Base-by-base conservation (phyloP, 495 filamentous ascomycete species). In the Neurospora africana region DNA sequence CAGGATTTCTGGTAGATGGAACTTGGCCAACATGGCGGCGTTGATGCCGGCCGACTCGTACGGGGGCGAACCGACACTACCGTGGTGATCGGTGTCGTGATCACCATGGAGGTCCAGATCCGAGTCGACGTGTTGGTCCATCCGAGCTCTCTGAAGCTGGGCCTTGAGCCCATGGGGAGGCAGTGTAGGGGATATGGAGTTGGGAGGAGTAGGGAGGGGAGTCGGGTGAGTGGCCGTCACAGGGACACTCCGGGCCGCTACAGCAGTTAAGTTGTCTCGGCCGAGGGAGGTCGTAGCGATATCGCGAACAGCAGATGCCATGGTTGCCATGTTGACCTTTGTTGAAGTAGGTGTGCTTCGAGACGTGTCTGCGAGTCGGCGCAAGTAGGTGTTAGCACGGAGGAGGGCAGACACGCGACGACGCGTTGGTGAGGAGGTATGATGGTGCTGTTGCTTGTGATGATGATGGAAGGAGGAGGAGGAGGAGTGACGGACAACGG, bases 121-220 rank as follows among this genome's bases (percentile, higher is more conserved):
- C 65, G 93, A 95, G 78, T 96, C 94, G 81, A 94, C 86, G 75
- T 91, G 87, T 65, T 65, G 53, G 72, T 87, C 86, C 74, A 91
- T 87, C 73, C 83, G 86, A 67, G 87, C 86, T 84, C 75, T 85
- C 86, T 80, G 82, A 83, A 81, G 86, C 82, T 87, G 86, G 76
- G 85, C 82, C 76, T 88, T 89, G 77, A 92, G 90, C 76, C 88
- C 90, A 73, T 94, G 93, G 65, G 95, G 92, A 75, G 92, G 90
- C 69, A 98, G 88, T 70, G 88, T 90, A 38, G 95, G 95, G 43
- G 95, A 98, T 80, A 98, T 94, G 78, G 95, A 98, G 83, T 96
- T 96, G 70, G 95, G 95, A 77, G 95, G 95, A 82, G 95, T 98
- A 69, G 91, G 94, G 76, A 98, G 89, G 78, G 81, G 70, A 92